These are phyloP conservation scores for Saturnispora hagleri DNA, from an alignment of 805 yeast species.

Conservation along the genomic window DNA sequence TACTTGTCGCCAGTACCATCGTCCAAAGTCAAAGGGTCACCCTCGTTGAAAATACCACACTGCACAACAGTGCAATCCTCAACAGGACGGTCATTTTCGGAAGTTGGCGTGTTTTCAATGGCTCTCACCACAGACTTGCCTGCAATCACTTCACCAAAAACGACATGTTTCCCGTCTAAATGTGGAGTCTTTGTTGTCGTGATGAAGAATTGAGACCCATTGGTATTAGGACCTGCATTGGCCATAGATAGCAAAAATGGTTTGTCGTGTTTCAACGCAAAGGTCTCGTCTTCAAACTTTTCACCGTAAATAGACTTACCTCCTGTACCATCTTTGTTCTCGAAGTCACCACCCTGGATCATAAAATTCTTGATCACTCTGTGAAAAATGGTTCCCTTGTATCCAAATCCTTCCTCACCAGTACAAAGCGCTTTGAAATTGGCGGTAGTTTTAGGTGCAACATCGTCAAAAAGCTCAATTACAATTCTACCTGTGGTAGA, in stretches of 20 bases:
- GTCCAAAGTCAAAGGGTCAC: conserved; percentile 39
- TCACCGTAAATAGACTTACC: conserved; percentile 81
- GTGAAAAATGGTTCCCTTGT: conserved; percentile 86
- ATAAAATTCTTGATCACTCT: conserved; percentile 82
- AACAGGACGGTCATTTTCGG: conserved; percentile 59
- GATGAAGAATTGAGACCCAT: conserved; percentile 92
- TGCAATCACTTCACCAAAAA: conserved; percentile 78
- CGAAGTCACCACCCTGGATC: conserved; percentile 95
- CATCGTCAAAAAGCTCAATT: conserved; percentile 48
- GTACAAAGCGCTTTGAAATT: conserved; percentile 85
- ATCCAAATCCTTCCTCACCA: conserved; percentile 75
- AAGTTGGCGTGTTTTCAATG: conserved; percentile 65
- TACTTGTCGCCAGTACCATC: conserved; percentile 83
- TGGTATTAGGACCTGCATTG: conserved; percentile 90
- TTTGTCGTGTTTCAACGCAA: conserved; percentile 60
- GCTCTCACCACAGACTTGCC: conserved; percentile 77
- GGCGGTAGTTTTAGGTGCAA: conserved; percentile 83
- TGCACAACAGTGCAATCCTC: conserved; percentile 62
- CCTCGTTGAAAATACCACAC: conserved; percentile 68
- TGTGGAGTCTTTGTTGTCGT: conserved; percentile 93
- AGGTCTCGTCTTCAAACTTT: conserved; percentile 86
- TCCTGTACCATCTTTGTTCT: conserved; percentile 63
- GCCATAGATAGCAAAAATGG: conserved; percentile 96
- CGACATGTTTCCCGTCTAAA: conserved; percentile 92
- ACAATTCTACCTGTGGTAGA: conserved; percentile 65